phyloP scores from a whole-genome alignment of 768 basidiomycete genomes.

The Boletales sp. region DNA sequence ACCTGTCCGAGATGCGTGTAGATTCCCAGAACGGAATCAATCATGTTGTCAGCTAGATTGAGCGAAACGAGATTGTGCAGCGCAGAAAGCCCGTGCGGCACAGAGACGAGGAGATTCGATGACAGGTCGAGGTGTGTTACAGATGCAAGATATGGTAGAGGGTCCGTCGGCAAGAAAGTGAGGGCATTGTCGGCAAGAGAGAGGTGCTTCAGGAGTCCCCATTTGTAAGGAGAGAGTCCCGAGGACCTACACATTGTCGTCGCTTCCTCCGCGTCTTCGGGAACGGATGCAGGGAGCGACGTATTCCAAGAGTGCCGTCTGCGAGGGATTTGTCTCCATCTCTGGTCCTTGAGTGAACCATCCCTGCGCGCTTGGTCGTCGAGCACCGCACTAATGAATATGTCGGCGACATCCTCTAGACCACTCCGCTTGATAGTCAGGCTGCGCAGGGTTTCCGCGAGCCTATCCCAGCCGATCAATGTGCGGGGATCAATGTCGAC shows the following conservation, averaged over 20 bases:
- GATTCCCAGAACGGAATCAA: constrained; percentile 90
- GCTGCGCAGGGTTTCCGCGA: constrained; percentile 66
- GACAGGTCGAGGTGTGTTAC: constrained; percentile 86
- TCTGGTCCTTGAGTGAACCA: constrained; percentile 46
- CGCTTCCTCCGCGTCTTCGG: constrained; percentile 41
- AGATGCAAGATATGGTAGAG: constrained; percentile 63
- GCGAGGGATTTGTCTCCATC: constrained; percentile 42
- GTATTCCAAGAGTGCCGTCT: constrained; percentile 48
- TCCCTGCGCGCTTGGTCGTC: constrained; percentile 68
- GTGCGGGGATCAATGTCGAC: constrained; percentile 79
- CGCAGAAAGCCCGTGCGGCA: constrained; percentile 71
- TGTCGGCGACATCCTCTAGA: constrained; percentile 72
- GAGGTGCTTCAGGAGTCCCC: constrained; percentile 73
- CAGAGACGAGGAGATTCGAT: constrained; percentile 83
- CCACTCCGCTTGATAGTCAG: constrained; percentile 79
- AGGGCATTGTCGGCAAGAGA: constrained; percentile 77
- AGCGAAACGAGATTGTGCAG: constrained; percentile 85
- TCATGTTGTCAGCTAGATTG: constrained; percentile 96
- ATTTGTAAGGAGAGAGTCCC: constrained; percentile 56
- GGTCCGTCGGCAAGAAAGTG: constrained; percentile 71
- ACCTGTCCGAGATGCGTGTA: constrained; percentile 78
- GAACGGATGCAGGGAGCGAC: constrained; percentile 53
- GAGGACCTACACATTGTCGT: constrained; percentile 8
- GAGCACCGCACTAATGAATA: constrained; percentile 73
- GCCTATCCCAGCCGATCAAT: constrained; percentile 78